A percentile compares a stretch with the other conserved stretches of the same genome.
These are phyloP conservation scores for Gypsophila paniculata DNA, from an alignment of 179 eudicot genomes.

Conservation along the genomic window DNA sequence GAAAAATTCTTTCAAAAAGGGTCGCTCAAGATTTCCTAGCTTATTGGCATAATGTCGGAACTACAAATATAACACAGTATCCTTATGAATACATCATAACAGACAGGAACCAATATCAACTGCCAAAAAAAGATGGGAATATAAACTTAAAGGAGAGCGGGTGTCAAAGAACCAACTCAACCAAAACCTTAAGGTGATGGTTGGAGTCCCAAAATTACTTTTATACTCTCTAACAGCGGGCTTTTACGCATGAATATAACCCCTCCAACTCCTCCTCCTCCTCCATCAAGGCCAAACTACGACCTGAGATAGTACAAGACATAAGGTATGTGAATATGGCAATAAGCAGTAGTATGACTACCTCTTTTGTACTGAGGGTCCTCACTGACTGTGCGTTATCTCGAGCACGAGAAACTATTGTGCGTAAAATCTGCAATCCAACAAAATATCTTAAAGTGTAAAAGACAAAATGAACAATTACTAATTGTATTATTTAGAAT, in stretches of 20 bases:
- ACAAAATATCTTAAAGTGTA: conserved; percentile 8
- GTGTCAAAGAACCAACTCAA: too few species aligned
- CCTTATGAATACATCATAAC: conserved; percentile 4
- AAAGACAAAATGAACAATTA: neutral
- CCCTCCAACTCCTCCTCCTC: neutral
- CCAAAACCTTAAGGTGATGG: too few species aligned
- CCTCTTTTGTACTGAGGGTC: conserved; percentile 93
- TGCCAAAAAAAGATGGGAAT: neutral
- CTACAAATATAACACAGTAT: conserved; percentile 35
- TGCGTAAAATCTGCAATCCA: conserved; percentile 64
- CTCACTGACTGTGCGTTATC: conserved; percentile 55
- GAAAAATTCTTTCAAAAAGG: conserved; percentile 91
- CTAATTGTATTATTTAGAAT: neutral
- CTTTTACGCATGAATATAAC: neutral
- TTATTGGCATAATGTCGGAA: conserved; percentile 93
- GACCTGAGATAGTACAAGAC: neutral
- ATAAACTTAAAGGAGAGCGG: neutral
- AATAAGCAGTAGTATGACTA: conserved; percentile 22
- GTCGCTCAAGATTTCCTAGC: conserved; percentile 95
- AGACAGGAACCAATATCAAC: neutral
- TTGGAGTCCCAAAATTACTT: too few species aligned
- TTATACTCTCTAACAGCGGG: too few species aligned
- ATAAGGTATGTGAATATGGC: neutral
- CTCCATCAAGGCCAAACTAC: neutral
- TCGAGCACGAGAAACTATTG: conserved; percentile 69